Evolutionary conservation across 208 protist species (phyloP), one percentile per base, ranked within the genome.

Genomic region (Tetramitus jugosus): DNA sequence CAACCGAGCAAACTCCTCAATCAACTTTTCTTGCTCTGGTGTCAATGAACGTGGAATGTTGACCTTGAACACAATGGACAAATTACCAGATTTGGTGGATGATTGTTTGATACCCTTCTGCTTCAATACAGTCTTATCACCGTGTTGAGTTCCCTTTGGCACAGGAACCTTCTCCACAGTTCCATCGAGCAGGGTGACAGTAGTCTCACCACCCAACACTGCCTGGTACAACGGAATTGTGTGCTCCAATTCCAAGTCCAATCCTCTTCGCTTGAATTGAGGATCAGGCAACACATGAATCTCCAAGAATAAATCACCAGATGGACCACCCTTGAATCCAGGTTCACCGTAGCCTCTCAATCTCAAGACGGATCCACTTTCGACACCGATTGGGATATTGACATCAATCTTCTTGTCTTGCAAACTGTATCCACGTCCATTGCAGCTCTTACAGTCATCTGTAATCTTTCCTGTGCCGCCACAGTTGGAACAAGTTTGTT

Each of bases 251-350:
- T 53, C 29, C 2, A 76, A 33, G 29, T 60, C 69, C 29, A 43
- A 3, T 56, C 69, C 69, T 3, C 60, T 76, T 76, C 69, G 56
- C 3, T 10, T 29, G 40, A 42, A 76, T 8, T 1, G 13, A 35
- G 13, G 31, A 42, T 76, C 45, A 39, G 26, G 26, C 2, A 60
- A 13, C 8, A 76, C 46, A 31, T 33, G 17, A 3, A 76, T 8
- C 17, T 56, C 33, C 33, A 76, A 39, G 31, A 76, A 76, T 23
- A 76, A 35, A 60, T 76, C 45, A 60, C 69, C 69, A 3, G 26
- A 10, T 43, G 69, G 29, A 31, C 69, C 69, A 33, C 69, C 69
- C 10, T 35, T 60, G 2, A n/a, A 14, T 43, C 69, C 69, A 17
- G 69, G 17, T 43, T 52, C 10, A 42, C 69, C 69, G 29, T 26